Conservation (phyloP, 2,329 filamentous ascomycete genomes). For the Chaetomiaceae sp. region DNA sequence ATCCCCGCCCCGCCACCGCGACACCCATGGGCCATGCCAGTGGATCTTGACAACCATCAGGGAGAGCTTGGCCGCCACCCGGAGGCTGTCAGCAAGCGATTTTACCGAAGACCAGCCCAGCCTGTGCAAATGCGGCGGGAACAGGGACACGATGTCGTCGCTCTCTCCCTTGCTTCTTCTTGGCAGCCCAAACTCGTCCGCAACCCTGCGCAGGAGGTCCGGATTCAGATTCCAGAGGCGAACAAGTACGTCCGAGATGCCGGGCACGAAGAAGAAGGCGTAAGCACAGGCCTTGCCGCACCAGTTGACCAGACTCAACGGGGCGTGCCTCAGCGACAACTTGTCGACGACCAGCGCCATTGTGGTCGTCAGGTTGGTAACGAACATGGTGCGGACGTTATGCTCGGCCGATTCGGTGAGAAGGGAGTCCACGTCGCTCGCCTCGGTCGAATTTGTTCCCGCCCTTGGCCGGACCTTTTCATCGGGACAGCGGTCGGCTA, state of each 20-base stretch:
- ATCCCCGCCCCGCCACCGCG: slow-evolving; percentile 79
- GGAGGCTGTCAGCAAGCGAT: slow-evolving; percentile 50
- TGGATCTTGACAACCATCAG: slow-evolving; percentile 65
- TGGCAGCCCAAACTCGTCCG: slow-evolving; percentile 62
- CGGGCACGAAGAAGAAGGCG: slow-evolving; percentile 87
- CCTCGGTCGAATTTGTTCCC: slow-evolving; percentile 49
- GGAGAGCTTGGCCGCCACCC: slow-evolving; percentile 58
- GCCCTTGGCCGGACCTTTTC: slow-evolving; percentile 42
- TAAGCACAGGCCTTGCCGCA: slow-evolving; percentile 88
- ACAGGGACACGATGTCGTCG: slow-evolving; percentile 60
- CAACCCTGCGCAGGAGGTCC: slow-evolving; percentile 62
- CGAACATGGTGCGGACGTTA: slow-evolving; percentile 82
- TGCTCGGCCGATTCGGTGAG: slow-evolving; percentile 68
- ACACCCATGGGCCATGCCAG: slow-evolving; percentile 80
- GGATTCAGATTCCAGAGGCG: slow-evolving; percentile 71
- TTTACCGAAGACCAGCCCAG: slow-evolving; percentile 51
- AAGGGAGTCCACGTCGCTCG: slow-evolving; percentile 57
- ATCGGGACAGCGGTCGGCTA: slow-evolving; percentile 48
- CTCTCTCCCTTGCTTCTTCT: slow-evolving; percentile 50
- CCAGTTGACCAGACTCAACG: slow-evolving; percentile 68
- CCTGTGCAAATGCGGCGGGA: slow-evolving; percentile 59
- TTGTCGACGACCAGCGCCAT: slow-evolving; percentile 84
- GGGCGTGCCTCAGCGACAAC: slow-evolving; percentile 69
- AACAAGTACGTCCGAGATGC: slow-evolving; percentile 75
- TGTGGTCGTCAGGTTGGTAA: slow-evolving; percentile 73